phyloP scores from a whole-genome alignment of 305 asterid species.

The Solanum chacoense region DNA sequence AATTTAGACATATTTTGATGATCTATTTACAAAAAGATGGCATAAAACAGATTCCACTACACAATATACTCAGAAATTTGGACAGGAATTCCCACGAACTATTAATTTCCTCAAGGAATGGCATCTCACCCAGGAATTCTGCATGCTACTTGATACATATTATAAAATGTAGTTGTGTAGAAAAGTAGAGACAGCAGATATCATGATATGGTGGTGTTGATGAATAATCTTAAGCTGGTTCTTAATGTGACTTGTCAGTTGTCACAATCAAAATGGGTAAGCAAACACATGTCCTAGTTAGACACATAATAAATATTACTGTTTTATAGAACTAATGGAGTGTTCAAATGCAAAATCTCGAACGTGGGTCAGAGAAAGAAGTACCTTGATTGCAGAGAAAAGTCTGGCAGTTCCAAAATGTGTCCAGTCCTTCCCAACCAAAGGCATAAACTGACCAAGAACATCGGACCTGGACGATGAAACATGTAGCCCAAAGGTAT shows the following conservation, averaged over 20 bases:
- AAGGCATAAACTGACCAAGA: constrained; percentile 93
- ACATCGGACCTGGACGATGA: constrained; percentile 68
- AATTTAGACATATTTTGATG: not conserved
- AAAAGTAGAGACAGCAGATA: not conserved
- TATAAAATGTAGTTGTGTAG: not conserved
- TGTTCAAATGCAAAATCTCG: not conserved
- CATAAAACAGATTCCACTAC: not conserved
- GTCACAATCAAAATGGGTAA: not conserved
- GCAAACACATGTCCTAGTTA: not conserved
- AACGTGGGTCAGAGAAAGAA: not conserved
- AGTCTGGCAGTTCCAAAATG: constrained; percentile 91
- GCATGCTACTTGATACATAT: not conserved
- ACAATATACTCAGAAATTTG: not conserved
- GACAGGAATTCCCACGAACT: not conserved
- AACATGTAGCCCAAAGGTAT: not conserved
- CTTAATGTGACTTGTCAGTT: not conserved
- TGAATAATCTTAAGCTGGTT: not conserved
- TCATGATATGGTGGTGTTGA: not conserved
- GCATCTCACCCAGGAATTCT: not conserved
- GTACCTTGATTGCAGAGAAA: constrained; percentile 87
- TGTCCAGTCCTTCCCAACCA: constrained; percentile 96
- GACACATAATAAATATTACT: not conserved
- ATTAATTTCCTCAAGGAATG: not conserved
- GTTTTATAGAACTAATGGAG: not conserved
- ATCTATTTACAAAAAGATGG: not conserved